phyloP scores from a whole-genome alignment of 257 asterid species.

The Solanum peruvianum region DNA sequence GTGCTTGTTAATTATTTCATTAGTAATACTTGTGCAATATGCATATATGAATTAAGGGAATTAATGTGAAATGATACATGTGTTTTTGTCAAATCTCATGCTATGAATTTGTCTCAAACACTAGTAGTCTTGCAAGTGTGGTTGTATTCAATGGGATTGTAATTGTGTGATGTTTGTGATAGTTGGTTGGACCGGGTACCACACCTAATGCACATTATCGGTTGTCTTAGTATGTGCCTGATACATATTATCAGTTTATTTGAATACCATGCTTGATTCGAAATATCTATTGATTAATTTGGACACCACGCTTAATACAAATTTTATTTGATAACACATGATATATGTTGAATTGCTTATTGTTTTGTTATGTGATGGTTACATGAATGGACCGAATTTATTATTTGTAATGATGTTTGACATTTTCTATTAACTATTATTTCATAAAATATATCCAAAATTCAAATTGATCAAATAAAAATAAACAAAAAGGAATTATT shows the following conservation, averaged over 20 bases:
- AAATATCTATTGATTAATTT: too few relatives aligned
- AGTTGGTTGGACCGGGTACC: neutral
- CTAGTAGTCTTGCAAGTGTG: neutral
- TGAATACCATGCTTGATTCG: too few relatives aligned
- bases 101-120: neutral
- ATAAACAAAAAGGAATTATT: too few relatives aligned
- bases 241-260: too few relatives aligned
- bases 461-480: neutral
- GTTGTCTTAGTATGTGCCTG: accelerated
- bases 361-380: neutral
- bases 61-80: too few relatives aligned
- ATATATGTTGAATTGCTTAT: neutral
- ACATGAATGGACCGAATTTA: too few relatives aligned
- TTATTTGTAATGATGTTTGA: neutral
- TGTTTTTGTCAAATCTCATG: neutral
- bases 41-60: neutral
- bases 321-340: too few relatives aligned
- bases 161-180: neutral
- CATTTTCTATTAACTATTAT: neutral
- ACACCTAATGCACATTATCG: accelerated
- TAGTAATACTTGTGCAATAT: neutral
- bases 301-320: accelerated
- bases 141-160: neutral
- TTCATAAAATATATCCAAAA: neutral
- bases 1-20: neutral